Conservation (phyloP, 495 filamentous ascomycete genomes). For the Penicillium cosmopolitanum region DNA sequence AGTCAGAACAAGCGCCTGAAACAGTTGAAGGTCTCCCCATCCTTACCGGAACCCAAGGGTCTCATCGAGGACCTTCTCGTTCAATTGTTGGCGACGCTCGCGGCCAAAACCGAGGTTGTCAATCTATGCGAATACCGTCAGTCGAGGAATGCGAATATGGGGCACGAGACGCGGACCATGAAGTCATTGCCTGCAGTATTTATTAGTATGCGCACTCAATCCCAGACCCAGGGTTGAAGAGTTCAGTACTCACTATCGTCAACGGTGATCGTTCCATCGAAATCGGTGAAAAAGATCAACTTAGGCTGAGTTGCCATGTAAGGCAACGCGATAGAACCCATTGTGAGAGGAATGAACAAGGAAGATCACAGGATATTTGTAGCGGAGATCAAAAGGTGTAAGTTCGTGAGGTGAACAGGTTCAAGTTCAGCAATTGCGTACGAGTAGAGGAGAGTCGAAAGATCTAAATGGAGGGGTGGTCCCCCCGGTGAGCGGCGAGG, state of each 20-base stretch:
- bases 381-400: not conserved
- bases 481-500: conserved; percentile 20
- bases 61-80: conserved; percentile 70
- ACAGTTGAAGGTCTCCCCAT: not conserved
- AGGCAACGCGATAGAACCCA: conserved; percentile 44
- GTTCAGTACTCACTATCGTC: conserved; percentile 66
- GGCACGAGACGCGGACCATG: conserved; percentile 54
- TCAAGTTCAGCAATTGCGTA: not conserved
- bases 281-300: conserved; percentile 97
- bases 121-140: conserved; percentile 54
- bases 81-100: conserved; percentile 64
- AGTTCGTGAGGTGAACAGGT: not conserved
- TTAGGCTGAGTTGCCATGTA: conserved; percentile 69
- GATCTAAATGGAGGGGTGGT: conserved; percentile 17
- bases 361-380: no score
- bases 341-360: conserved; percentile 19
- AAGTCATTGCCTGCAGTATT: conserved; percentile 75
- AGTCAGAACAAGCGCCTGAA: conserved; percentile 1
- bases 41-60: conserved; percentile 70
- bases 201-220: not conserved
- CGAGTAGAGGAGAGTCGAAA: not conserved
- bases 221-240: not conserved
- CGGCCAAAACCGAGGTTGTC: conserved; percentile 87
- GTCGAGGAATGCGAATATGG: conserved; percentile 3
- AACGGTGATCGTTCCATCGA: conserved; percentile 92